Base-by-base conservation (phyloP, 2,329 filamentous ascomycete species). In the Cladophialophora exuberans region DNA sequence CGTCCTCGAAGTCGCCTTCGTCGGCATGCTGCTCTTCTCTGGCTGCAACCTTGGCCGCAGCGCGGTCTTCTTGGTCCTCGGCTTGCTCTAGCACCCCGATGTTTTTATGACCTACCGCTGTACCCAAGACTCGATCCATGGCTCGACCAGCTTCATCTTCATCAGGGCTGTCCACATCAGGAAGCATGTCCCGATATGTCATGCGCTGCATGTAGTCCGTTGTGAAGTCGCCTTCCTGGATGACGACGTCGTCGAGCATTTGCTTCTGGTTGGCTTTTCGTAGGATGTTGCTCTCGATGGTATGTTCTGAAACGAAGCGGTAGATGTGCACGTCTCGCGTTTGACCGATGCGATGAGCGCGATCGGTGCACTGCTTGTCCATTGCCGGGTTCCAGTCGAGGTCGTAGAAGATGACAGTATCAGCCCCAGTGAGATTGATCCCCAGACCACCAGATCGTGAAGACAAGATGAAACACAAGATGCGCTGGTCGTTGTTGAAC, bases 331-430 rank as follows among this genome's bases (percentile, higher is more conserved):
- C 94, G 69, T 99, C 94, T 25, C 94, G 87, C 0, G 94, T 97
- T 72, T 99, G 94, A 1, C 94, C 94, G 63, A 99, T 99, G 62
- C 94, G 90, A 74, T 99, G 94, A 66, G 90, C 95, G 66, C 94
- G 85, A 70, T 99, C 95, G 74, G 99, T 95, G 67, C 94, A 99
- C 72, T 99, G 94, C 72, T 96, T 96, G 76, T 99, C 94, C 94
- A 99, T 99, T 47, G 95, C 94, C 0, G 94, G 94, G 66, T 99
- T 99, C 95, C 95, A 99, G 70, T 99, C 94, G 56, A 97, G 86
- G 67, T 99, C 94, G 73, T 97, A 99, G 72, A 99, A 99, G 63
- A 99, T 97, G 66, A 99, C 94, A 0, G 92, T 96, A 70, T 97
- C 94, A 4, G 94, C 94, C 44, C 94, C 94, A 0, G 93, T 97